Evolutionary conservation across 192 early-diverging fungal species (phyloP).

Genomic region (Lobulomyces angularis): DNA sequence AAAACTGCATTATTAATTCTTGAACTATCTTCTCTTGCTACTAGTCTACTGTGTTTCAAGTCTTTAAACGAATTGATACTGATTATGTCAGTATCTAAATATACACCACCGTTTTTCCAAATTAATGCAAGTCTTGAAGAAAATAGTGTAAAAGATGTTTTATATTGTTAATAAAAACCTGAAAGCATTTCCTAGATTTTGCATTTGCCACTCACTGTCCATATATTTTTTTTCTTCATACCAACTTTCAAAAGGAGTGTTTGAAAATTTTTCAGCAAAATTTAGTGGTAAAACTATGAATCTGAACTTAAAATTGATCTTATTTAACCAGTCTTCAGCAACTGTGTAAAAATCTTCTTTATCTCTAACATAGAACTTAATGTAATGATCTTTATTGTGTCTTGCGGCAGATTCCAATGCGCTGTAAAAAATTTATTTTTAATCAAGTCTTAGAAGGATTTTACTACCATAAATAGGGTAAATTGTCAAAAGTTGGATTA

Average conservation of each 20-base stretch:
- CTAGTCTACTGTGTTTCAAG: conserved; percentile 8
- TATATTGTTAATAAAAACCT: too few species aligned
- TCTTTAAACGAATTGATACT: conserved; percentile 15
- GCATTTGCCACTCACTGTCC: conserved; percentile 14
- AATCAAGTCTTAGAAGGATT: too few species aligned
- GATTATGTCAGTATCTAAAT: conserved; percentile 25
- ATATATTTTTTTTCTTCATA: conserved; percentile 6
- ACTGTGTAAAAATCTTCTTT: conserved; percentile 8
- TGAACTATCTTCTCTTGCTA: conserved; percentile 9
- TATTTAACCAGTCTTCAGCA: too few species aligned
- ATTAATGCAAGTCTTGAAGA: conserved; percentile 15
- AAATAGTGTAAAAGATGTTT: too few species aligned
- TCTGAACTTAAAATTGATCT: too few species aligned
- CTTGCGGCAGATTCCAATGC: conserved; percentile 21
- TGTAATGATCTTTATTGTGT: conserved; percentile 14
- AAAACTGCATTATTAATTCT: conserved; percentile 21
- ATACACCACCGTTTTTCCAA: conserved; percentile 18
- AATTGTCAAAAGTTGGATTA: too few species aligned
- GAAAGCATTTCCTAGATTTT: conserved; percentile 24
- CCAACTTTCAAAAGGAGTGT: conserved; percentile 22
- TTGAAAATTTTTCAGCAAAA: conserved; percentile 5
- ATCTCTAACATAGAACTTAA: conserved; percentile 13
- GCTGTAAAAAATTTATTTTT: too few species aligned
- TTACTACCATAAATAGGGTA: too few species aligned
- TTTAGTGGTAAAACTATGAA: conserved; percentile 6